A percentile compares a stretch with the other conserved stretches of the same genome.
These are phyloP conservation scores for Plasmodium knowlesi DNA, from an alignment of 169 alveolate species.

Conservation along the genomic window DNA sequence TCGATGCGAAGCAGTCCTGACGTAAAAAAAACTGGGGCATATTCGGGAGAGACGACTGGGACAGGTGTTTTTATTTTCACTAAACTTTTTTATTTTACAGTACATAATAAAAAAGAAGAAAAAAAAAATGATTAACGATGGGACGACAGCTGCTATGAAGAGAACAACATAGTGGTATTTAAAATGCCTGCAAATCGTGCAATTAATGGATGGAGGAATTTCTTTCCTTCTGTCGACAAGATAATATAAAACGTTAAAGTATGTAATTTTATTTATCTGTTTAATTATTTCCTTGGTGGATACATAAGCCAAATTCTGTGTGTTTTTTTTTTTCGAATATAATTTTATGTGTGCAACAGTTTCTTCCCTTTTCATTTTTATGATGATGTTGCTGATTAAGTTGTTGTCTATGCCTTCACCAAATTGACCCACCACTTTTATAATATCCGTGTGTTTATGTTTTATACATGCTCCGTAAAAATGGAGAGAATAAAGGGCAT, in stretches of 20 bases:
- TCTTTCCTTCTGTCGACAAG: slow-evolving; percentile 43
- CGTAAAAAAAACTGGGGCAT: slow-evolving; percentile 38
- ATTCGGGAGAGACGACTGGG: not conserved
- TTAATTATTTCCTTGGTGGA: slow-evolving; percentile 22
- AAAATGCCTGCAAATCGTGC: slow-evolving; percentile 34
- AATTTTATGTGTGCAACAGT: slow-evolving; percentile 52
- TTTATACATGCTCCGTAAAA: slow-evolving; percentile 68
- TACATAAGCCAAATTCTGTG: not conserved
- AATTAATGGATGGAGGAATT: slow-evolving; percentile 12
- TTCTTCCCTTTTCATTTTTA: slow-evolving; percentile 36
- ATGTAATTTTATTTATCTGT: slow-evolving; percentile 10
- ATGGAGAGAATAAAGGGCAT: slow-evolving; percentile 13
- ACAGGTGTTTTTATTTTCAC: not conserved
- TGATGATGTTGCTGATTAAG: slow-evolving; percentile 25
- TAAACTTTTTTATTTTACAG: slow-evolving; percentile 1
- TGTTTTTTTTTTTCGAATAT: slow-evolving; percentile 10
- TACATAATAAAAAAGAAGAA: slow-evolving; percentile 19
- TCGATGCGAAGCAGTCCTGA: slow-evolving; percentile 39
- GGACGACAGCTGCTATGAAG: slow-evolving; percentile 38
- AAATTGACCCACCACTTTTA: slow-evolving; percentile 40
- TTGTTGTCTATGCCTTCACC: slow-evolving; percentile 62
- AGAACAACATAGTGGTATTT: slow-evolving; percentile 62
- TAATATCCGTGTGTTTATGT: slow-evolving; percentile 26
- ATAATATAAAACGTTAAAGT: slow-evolving; percentile 29
- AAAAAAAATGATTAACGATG: slow-evolving; percentile 45